A percentile compares a stretch with the other conserved stretches of the same genome.
phyloP scores from a whole-genome alignment of 2,329 filamentous ascomycete species.

The Sphaceloma murrayae region DNA sequence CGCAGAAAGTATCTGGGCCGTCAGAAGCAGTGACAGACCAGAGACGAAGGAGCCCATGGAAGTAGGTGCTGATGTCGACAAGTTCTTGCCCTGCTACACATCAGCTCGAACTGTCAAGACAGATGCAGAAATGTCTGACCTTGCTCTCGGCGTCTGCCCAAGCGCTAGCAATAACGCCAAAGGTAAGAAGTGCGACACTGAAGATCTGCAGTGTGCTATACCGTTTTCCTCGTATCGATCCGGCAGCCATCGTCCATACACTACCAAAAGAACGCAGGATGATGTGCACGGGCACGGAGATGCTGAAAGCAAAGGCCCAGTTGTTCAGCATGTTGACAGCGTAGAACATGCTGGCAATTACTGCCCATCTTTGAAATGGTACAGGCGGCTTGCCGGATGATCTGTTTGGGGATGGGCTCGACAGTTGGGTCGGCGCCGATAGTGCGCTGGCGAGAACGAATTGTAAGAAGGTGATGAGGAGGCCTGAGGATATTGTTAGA shows the following conservation, averaged over 20 bases:
- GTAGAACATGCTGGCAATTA: constrained; percentile 87
- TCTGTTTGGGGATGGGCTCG: constrained; percentile 35
- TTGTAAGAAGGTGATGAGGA: constrained; percentile 46
- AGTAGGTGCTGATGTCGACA: constrained; percentile 22
- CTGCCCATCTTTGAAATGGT: constrained; percentile 71
- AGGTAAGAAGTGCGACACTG: constrained; percentile 71
- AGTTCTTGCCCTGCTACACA: constrained; percentile 13
- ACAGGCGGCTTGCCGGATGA: constrained; percentile 56
- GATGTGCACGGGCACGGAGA: constrained; percentile 93
- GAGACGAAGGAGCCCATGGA: constrained; percentile 46
- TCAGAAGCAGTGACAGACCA: constrained; percentile 71
- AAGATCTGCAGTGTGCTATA: constrained; percentile 73
- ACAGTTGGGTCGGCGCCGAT: constrained; percentile 2
- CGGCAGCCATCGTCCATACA: constrained; percentile 90
- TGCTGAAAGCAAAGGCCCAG: constrained; percentile 92
- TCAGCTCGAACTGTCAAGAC: background rate
- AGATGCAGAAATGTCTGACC: constrained; percentile 30
- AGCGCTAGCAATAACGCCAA: constrained; percentile 78
- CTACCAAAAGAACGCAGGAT: constrained; percentile 91
- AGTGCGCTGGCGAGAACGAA: constrained; percentile 54
- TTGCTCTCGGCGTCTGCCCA: constrained; percentile 83
- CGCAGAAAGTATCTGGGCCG: constrained; percentile 82
- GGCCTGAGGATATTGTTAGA: constrained; percentile 43
- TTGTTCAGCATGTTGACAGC: constrained; percentile 94
- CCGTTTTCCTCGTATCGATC: constrained; percentile 72